Conservation (phyloP, 768 basidiomycete genomes). For the Megacollybia marginata region DNA sequence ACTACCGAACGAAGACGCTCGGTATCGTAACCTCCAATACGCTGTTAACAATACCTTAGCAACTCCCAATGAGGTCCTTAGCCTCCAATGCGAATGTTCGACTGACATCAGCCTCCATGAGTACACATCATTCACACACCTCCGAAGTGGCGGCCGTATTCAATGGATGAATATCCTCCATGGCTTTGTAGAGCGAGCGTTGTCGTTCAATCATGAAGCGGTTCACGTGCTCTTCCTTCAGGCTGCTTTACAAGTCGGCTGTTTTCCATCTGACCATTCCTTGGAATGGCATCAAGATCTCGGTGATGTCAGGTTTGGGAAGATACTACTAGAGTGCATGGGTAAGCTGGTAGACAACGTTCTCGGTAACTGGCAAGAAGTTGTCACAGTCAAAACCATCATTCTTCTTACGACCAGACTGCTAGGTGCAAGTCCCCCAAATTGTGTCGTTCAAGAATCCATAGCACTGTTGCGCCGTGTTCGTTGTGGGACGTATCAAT, state of each 20-base stretch:
- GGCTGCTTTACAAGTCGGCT: constrained; percentile 36
- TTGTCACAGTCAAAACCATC: constrained; percentile 22
- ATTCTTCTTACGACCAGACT: constrained; percentile 28
- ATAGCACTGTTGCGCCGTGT: constrained; percentile 21
- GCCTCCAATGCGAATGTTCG: constrained; percentile 33
- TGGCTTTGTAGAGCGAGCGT: constrained; percentile 29
- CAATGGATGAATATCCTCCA: constrained; percentile 47
- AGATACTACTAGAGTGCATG: constrained; percentile 27
- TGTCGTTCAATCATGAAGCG: constrained; percentile 31
- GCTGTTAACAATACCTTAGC: constrained; percentile 28
- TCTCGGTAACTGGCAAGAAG: constrained; percentile 33
- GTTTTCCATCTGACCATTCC: constrained; percentile 4
- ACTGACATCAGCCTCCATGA: constrained; percentile 36
- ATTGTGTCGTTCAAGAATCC: constrained; percentile 8
- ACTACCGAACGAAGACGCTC: constrained; percentile 15
- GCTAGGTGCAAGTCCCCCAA: constrained; percentile 16
- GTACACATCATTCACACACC: constrained; percentile 32
- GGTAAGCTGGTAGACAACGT: constrained; percentile 26
- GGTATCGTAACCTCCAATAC: constrained; percentile 27
- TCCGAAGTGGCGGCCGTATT: constrained; percentile 35
- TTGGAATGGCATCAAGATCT: constrained; percentile 36
- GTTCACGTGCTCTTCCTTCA: constrained; percentile 38
- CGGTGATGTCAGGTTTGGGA: constrained; percentile 22
- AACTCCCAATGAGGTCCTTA: constrained; percentile 35
- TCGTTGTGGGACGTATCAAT: constrained; percentile 24